Base-by-base conservation (phyloP, 148 eudicot species). In the Nyssa sinensis region DNA sequence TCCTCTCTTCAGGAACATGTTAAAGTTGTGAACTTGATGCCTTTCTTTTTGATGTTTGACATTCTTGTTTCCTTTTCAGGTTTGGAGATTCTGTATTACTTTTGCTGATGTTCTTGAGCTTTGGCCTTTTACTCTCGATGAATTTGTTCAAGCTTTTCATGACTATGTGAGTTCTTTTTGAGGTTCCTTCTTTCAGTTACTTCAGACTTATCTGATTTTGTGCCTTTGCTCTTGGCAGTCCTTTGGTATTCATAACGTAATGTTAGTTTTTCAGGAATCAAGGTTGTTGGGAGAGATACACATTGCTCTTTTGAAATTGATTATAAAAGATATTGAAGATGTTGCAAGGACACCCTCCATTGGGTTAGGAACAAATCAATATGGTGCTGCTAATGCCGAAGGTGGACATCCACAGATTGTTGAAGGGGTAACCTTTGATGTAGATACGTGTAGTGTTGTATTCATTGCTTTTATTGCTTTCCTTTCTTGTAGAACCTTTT, bases 81-180 rank as follows among this genome's bases (percentile, higher is more conserved):
- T 76, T 44, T 87, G 90, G 90, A 87, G 81, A 78, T 84, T 87
- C 75, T 87, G 90, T 61, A 62, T 82, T 34, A 82, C 82, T 24
- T 82, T 87, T 80, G 86, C 88, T 30, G 90, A 87, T 74, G 70
- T 84, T 80, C 82, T 87, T 72, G 86, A 81, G 75, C 82, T 87
- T 76, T 84, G 88, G 90, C 90, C 90, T 78, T 87, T 84, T 74
- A 87, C 90, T 9, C 84, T 87, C 29, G 87, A 87, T 72, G 90
- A 87, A 75, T 82, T 87, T 72, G 71, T 87, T 65, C 88, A 87
- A 78, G 87, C 88, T 64, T 75, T 87, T 58, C 90, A 87, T 87
- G 90, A 87, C 77, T 80, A 84, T 76, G 90, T 87, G 70, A 87
- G 86, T 76, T 77, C 73, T 70, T 16, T 1, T 34, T 8, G 21